Conservation (phyloP, 768 basidiomycete genomes). For the Pisolithus tinctorius region DNA sequence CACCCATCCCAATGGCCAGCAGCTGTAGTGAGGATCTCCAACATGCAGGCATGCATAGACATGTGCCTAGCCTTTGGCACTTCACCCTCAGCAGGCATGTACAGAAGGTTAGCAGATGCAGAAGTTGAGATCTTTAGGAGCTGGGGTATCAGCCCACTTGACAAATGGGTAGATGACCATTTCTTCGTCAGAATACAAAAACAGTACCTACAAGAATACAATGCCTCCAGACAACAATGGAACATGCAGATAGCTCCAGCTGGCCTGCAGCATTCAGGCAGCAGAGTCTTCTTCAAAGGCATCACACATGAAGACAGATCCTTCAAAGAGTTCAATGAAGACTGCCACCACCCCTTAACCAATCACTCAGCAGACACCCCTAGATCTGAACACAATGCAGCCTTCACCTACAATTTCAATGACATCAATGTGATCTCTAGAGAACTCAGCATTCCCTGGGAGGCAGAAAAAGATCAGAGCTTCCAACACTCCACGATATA, state of each 20-base stretch:
- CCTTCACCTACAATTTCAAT: no score
- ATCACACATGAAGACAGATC: conserved; percentile 5
- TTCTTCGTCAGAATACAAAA: conserved; percentile 3
- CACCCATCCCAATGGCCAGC: conserved; percentile 25
- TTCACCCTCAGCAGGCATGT: neutral
- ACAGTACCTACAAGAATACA: neutral
- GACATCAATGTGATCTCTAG: conserved; percentile 32
- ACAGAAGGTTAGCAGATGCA: conserved; percentile 3
- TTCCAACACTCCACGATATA: conserved; percentile 19
- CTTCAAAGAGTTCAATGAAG: conserved; percentile 29
- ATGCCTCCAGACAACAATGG: no score
- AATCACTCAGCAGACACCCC: conserved; percentile 19
- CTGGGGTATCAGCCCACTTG: neutral
- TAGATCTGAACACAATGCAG: conserved; percentile 8
- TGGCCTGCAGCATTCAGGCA: neutral
- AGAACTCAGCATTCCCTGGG: conserved; percentile 27
- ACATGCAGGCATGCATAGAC: conserved; percentile 10
- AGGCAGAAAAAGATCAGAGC: conserved; percentile 20
- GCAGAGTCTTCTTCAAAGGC: conserved; percentile 24
- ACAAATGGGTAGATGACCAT: conserved; percentile 1
- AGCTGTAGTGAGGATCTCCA: conserved; percentile 13
- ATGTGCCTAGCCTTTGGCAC: neutral
- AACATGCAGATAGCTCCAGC: neutral
- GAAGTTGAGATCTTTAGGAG: neutral
- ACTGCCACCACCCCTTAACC: conserved; percentile 11